phyloP scores from a whole-genome alignment of 306 rosid genomes.

The Acacia confusa region DNA sequence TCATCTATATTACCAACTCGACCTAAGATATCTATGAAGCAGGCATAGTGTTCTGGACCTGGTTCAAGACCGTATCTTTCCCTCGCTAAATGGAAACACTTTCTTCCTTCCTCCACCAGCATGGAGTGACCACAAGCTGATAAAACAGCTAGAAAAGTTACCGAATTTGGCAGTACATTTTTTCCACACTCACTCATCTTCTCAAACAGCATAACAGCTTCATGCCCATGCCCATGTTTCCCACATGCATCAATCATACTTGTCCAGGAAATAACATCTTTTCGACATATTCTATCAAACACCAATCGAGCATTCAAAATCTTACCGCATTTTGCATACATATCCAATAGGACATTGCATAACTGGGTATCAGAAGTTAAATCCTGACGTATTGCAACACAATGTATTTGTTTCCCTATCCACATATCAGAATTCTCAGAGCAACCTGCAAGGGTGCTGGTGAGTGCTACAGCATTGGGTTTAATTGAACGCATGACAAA shows the following conservation, averaged over 20 bases:
- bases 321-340: conserved; percentile 70
- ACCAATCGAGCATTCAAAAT: conserved; percentile 37
- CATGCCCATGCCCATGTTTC: conserved; percentile 48
- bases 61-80: conserved; percentile 50
- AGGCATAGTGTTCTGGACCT: conserved; percentile 58
- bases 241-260: conserved; percentile 64
- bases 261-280: conserved; percentile 61
- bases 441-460: conserved; percentile 60
- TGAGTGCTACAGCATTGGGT: conserved; percentile 55
- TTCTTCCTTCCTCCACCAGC: conserved; percentile 58
- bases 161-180: conserved; percentile 51
- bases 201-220: conserved; percentile 51
- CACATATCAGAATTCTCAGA: conserved; percentile 56
- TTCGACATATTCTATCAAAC: conserved; percentile 42
- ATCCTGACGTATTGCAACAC: conserved; percentile 52
- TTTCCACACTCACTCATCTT: conserved; percentile 37
- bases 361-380: conserved; percentile 51
- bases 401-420: conserved; percentile 66
- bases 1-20: conserved; percentile 57
- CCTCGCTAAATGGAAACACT: conserved; percentile 42
- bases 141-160: conserved; percentile 50
- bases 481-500: conserved; percentile 45
- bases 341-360: conserved; percentile 52
- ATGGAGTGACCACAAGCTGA: conserved; percentile 56
- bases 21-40: conserved; percentile 59